Conservation (phyloP, 176 grass and related monocot species). For the Aegilops bicornis region DNA sequence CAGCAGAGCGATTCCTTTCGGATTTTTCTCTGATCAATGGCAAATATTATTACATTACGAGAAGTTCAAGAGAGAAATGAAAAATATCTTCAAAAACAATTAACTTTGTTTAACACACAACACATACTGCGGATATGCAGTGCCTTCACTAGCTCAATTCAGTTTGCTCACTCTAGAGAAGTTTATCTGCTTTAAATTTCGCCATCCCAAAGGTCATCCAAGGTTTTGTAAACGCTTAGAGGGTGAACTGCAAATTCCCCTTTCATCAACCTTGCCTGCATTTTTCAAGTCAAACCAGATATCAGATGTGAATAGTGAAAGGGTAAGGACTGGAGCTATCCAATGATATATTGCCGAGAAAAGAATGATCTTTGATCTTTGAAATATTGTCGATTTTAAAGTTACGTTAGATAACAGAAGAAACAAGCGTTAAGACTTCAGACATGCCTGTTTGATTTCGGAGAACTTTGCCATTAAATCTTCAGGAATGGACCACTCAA, state of each 20-base stretch:
- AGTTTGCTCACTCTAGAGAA: not conserved
- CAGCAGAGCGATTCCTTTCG: not conserved
- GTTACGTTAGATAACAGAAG: not conserved
- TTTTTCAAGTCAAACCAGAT: not conserved
- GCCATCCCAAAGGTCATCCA: constrained; percentile 61
- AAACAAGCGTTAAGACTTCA: not conserved
- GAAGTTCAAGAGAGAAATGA: not conserved
- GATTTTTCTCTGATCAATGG: not conserved
- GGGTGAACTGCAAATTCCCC: constrained; percentile 23
- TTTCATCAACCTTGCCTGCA: constrained; percentile 40
- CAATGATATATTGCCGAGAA: not conserved
- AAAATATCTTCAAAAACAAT: not conserved
- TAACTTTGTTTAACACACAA: not conserved
- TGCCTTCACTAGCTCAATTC: not conserved
- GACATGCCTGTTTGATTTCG: constrained; percentile 42
- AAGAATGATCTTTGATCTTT: not conserved
- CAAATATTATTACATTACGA: not conserved
- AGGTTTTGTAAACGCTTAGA: constrained; percentile 34
- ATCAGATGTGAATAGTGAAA: not conserved
- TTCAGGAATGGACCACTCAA: constrained; percentile 51
- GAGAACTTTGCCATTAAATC: constrained; percentile 44
- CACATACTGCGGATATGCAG: not conserved
- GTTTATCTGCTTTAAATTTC: constrained; percentile 39
- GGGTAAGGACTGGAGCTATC: not conserved
- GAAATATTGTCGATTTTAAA: not conserved